These are phyloP conservation scores for Amylocarpus encephaloides DNA, from an alignment of 2,329 filamentous ascomycete species.

Conservation along the genomic window DNA sequence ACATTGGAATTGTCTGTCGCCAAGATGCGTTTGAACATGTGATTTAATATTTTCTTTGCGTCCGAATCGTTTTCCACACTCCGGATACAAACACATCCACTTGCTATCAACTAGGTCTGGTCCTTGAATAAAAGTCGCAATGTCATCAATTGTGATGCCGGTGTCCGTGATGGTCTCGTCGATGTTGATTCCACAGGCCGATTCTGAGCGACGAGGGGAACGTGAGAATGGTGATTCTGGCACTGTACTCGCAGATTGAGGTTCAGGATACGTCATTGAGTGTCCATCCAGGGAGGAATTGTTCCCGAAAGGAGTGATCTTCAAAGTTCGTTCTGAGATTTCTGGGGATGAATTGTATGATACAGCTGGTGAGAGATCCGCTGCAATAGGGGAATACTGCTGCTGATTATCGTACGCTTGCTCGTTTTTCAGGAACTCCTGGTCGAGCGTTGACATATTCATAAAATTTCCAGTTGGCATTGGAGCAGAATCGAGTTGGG, in stretches of 20 bases:
- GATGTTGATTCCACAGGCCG: slow-evolving; percentile 53
- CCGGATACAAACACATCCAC: slow-evolving; percentile 70
- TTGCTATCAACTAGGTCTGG: slow-evolving; percentile 69
- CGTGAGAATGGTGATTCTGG: slow-evolving; percentile 14
- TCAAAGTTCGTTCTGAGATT: slow-evolving; percentile 41
- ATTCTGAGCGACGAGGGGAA: slow-evolving; percentile 48
- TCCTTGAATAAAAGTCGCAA: slow-evolving; percentile 65
- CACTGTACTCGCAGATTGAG: slow-evolving; percentile 11
- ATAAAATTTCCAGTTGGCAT: slow-evolving; percentile 53
- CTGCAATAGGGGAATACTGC: slow-evolving; percentile 25
- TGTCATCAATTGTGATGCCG: slow-evolving; percentile 81
- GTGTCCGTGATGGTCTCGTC: slow-evolving; percentile 67
- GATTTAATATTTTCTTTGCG: slow-evolving; percentile 98
- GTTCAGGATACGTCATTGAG: slow-evolving; percentile 18
- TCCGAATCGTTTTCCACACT: slow-evolving; percentile 86
- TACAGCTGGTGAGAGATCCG: slow-evolving; percentile 38
- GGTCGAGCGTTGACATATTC: slow-evolving; percentile 42
- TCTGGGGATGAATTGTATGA: slow-evolving; percentile 48
- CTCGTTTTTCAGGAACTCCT: slow-evolving; percentile 37
- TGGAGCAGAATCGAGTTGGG: slow-evolving; percentile 44
- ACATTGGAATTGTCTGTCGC: slow-evolving; percentile 91
- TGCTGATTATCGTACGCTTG: slow-evolving; percentile 18
- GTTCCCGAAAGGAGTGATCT: slow-evolving; percentile 39
- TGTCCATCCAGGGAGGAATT: slow-evolving; percentile 36
- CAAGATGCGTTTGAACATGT: slow-evolving; percentile 95